A percentile compares a stretch with the other conserved stretches of the same genome.
Conservation (phyloP, 768 basidiomycete species). For the Postia placenta region DNA sequence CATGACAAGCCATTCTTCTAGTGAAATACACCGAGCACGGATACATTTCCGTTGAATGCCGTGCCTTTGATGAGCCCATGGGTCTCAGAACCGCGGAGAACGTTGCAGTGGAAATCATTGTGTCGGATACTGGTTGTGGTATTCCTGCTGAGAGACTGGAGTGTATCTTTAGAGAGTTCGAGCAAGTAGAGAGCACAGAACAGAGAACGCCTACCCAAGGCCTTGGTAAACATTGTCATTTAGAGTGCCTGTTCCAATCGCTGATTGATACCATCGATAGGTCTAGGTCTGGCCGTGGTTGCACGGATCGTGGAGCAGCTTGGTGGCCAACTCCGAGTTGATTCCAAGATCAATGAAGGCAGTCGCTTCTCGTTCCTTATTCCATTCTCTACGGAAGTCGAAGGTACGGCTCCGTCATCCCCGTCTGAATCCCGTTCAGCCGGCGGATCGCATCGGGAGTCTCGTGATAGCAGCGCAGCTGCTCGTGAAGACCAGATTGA, state of each 20-base stretch:
- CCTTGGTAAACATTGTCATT: conserved; percentile 33
- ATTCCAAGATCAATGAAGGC: conserved; percentile 60
- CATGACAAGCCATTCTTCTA: conserved; percentile 16
- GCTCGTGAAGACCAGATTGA: conserved; percentile 25
- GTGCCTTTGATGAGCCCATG: conserved; percentile 42
- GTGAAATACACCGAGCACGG: conserved; percentile 72
- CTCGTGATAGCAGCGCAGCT: conserved; percentile 22
- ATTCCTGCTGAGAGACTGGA: conserved; percentile 62
- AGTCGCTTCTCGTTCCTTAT: conserved; percentile 70
- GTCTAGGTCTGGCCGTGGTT: conserved; percentile 75
- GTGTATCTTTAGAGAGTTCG: conserved; percentile 74
- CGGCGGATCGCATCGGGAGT: conserved; percentile 11
- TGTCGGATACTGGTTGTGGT: conserved; percentile 70
- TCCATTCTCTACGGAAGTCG: conserved; percentile 43
- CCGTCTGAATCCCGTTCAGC: conserved; percentile 10
- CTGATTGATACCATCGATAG: conserved; percentile 20
- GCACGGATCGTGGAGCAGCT: conserved; percentile 76
- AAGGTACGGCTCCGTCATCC: conserved; percentile 13
- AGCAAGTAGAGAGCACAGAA: conserved; percentile 59
- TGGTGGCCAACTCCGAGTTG: conserved; percentile 72
- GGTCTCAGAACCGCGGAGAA: conserved; percentile 40
- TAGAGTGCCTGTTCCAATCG: not conserved
- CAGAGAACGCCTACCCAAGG: conserved; percentile 34
- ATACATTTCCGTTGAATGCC: conserved; percentile 54
- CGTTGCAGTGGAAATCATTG: conserved; percentile 60